These are phyloP conservation scores for Verticillium dahliae DNA, from an alignment of 2,329 filamentous ascomycete genomes.

Conservation along the genomic window DNA sequence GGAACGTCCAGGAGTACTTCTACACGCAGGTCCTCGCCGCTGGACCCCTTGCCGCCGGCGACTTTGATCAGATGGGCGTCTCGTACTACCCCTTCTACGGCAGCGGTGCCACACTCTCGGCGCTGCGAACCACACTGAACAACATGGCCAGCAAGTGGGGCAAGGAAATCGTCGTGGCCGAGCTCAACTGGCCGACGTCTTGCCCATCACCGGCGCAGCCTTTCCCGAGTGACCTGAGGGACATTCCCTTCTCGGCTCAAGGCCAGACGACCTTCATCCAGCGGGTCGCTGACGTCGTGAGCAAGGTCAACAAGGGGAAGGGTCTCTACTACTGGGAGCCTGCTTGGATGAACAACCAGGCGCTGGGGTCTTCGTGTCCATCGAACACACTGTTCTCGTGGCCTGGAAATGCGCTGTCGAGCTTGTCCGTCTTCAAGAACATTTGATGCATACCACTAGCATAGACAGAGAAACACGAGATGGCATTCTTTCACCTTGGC, in stretches of 20 bases:
- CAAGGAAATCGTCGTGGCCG: conserved; percentile 63
- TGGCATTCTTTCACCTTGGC: too few relatives aligned
- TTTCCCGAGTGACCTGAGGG: conserved; percentile 54
- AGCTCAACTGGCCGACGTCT: conserved; percentile 62
- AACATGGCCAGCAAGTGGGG: conserved; percentile 56
- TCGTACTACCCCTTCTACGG: conserved; percentile 71
- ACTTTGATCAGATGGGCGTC: conserved; percentile 67
- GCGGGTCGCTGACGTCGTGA: conserved; percentile 50
- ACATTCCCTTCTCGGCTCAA: conserved; percentile 54
- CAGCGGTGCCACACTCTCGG: conserved; percentile 48
- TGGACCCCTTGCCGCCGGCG: conserved; percentile 40
- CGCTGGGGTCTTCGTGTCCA: conserved; percentile 57
- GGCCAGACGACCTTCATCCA: conserved; percentile 59
- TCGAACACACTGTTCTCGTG: conserved; percentile 57
- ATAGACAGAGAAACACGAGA: too few relatives aligned
- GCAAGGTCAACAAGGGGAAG: conserved; percentile 42
- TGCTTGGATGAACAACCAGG: conserved; percentile 61
- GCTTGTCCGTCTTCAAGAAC: conserved; percentile 47
- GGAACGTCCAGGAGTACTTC: conserved; percentile 58
- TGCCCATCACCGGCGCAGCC: conserved; percentile 51
- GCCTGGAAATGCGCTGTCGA: conserved; percentile 47
- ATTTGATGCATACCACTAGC: conserved; percentile 24
- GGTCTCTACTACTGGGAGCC: conserved; percentile 73
- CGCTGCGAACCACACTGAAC: conserved; percentile 46
- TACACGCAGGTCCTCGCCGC: conserved; percentile 51